Evolutionary conservation across 2,329 filamentous ascomycete genomes (phyloP).

Genomic region (Geosmithia putterillii): DNA sequence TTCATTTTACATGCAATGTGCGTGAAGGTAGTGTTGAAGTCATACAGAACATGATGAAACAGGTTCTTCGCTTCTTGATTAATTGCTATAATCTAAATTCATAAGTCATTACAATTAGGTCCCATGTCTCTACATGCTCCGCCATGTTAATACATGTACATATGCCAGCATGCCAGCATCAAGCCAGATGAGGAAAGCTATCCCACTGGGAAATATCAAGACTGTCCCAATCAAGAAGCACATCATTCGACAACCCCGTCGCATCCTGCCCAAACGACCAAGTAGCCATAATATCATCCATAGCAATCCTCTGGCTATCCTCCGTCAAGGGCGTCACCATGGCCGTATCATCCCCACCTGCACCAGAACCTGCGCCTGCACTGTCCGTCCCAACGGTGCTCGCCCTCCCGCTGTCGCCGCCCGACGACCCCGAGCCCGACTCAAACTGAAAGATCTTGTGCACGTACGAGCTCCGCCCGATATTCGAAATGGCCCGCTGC

Average conservation of each 20-base stretch:
- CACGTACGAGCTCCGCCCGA: slow-evolving; percentile 13
- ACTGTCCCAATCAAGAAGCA: slow-evolving; percentile 14
- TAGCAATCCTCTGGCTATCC: neutral
- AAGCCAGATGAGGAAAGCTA: slow-evolving; percentile 12
- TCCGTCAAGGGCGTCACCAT: neutral
- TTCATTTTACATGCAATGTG: no score
- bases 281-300: slow-evolving; percentile 2
- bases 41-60: no score
- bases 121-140: no score
- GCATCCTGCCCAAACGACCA: slow-evolving; percentile 3
- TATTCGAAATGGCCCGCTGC: slow-evolving; percentile 6
- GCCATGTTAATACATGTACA: no score
- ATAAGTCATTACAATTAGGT: no score
- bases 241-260: slow-evolving; percentile 2
- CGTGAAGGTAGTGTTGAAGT: no score
- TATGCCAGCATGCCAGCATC: neutral
- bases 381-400: neutral
- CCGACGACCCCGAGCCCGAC: slow-evolving; percentile 1
- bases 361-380: neutral
- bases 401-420: neutral
- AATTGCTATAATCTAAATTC: no score
- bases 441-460: slow-evolving; percentile 12
- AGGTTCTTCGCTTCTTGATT: no score
- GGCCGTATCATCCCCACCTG: neutral
- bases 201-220: slow-evolving; percentile 18